Evolutionary conservation across 108 stramenopile species (phyloP).

Genomic region (Cyclotella kingstonii): DNA sequence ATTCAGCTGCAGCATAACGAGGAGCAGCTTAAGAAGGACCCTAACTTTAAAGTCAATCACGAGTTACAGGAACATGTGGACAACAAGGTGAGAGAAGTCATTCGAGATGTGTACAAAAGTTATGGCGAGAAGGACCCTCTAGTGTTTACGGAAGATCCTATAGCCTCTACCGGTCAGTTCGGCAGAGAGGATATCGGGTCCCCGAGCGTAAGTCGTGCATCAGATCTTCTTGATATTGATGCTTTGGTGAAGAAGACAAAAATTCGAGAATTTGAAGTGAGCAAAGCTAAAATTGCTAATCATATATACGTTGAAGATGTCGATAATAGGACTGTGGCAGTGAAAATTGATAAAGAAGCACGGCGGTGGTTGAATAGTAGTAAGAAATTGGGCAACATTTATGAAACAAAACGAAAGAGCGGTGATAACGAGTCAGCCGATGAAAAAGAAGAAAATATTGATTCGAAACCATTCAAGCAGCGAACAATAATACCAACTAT

Average conservation of each 20-base stretch:
- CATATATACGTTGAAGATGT: slow-evolving; percentile 75
- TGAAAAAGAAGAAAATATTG: neutral
- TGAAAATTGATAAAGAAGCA: slow-evolving; percentile 52
- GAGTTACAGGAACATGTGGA: slow-evolving; percentile 42
- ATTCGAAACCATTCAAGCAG: slow-evolving; percentile 2
- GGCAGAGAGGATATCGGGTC: slow-evolving; percentile 46
- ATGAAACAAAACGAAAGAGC: neutral
- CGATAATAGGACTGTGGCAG: slow-evolving; percentile 50
- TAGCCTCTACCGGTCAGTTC: slow-evolving; percentile 52
- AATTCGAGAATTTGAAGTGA: slow-evolving; percentile 56
- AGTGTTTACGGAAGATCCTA: slow-evolving; percentile 73
- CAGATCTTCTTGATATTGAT: slow-evolving; percentile 76
- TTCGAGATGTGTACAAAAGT: slow-evolving; percentile 40
- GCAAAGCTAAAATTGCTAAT: slow-evolving; percentile 52
- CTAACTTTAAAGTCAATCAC: slow-evolving; percentile 30
- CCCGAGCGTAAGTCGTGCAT: slow-evolving; percentile 21
- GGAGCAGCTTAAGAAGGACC: slow-evolving; percentile 62
- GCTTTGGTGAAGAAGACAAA: slow-evolving; percentile 47
- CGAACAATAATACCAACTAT: slow-evolving; percentile 20
- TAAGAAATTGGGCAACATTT: slow-evolving; percentile 12
- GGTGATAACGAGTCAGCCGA: neutral
- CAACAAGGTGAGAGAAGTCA: slow-evolving; percentile 31
- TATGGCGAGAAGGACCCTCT: slow-evolving; percentile 63
- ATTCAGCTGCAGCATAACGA: slow-evolving; percentile 81
- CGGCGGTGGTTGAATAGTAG: slow-evolving; percentile 31